Evolutionary conservation across 306 rosid genomes (phyloP).

Genomic region (Rosa persica): DNA sequence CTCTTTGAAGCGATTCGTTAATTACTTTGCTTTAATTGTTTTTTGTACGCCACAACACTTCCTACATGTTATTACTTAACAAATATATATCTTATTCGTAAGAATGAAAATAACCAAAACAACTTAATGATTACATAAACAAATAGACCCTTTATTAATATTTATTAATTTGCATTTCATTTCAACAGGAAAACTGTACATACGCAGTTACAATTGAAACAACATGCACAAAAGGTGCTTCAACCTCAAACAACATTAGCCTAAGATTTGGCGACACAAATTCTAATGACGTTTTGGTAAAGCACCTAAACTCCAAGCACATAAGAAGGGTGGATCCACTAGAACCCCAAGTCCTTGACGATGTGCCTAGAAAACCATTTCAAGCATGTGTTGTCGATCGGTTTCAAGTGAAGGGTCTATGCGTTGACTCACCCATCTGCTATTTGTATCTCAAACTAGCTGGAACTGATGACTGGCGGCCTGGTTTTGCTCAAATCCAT

Average conservation of each 20-base stretch:
- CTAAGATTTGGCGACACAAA: slow-evolving; percentile 77
- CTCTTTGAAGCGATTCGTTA: too few species aligned
- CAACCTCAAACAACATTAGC: slow-evolving; percentile 61
- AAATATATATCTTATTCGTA: too few species aligned
- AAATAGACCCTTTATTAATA: background rate
- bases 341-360: slow-evolving; percentile 56
- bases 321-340: slow-evolving; percentile 54
- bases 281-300: slow-evolving; percentile 59
- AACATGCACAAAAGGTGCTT: slow-evolving; percentile 77
- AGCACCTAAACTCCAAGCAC: slow-evolving; percentile 58
- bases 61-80: too few species aligned
- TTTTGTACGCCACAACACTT: too few species aligned
- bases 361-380: slow-evolving; percentile 67
- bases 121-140: background rate
- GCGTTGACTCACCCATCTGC: slow-evolving; percentile 64
- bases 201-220: slow-evolving; percentile 65
- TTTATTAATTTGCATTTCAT: background rate
- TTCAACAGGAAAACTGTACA: slow-evolving; percentile 52
- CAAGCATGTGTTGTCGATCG: slow-evolving; percentile 77
- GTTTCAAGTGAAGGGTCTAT: slow-evolving; percentile 57
- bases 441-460: slow-evolving; percentile 61
- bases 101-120: background rate
- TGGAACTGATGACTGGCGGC: slow-evolving; percentile 81
- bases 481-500: slow-evolving; percentile 60
- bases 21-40: too few species aligned